Evolutionary conservation across 2,329 filamentous ascomycete genomes (phyloP), one percentile per base, ranked within the genome.

Genomic region (Fusarium protoensiforme): DNA sequence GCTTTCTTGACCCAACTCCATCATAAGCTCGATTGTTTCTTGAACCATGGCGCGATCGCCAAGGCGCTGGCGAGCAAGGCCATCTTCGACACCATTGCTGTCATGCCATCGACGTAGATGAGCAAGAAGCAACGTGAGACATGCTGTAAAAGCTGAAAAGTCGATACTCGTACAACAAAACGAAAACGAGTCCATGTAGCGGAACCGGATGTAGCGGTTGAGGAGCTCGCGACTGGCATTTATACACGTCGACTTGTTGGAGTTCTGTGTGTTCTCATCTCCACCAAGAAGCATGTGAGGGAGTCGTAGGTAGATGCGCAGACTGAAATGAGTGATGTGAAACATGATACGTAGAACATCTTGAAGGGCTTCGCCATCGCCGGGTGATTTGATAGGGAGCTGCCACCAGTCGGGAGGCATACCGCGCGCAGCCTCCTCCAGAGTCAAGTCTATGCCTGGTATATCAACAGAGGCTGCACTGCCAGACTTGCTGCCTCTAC

Each of bases 101-200:
- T 33, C 11, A 9, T 54, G 51, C 51, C 51, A 35, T 54, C 51
- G 51, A 33, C 51, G 51, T 14, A 58, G 22, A 27, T 58, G 54
- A n/a, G 35, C 54, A 36, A 58, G 54, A 58, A 58, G 54, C 5
- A 58, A 24, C 4, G 54, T 58, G 35, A 58, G 54, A 11, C 54
- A 58, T 16, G 54, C 54, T 3, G 54, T 58, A 22, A 58, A 58
- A 24, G 54, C 54, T 16, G 54, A 58, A 20, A 58, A 58, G 16
- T 58, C 35, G n/a, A 58, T 58, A n/a, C 54, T 58, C 20, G 54
- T 39, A 22, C 54, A 58, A 5, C 54, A 58, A 58, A 58, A 58
- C 4, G 54, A 35, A 5, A 58, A n/a, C 9, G 54, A 58, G 54
- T 58, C 54, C 54, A 39, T 58, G 54, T 16, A 39, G 6, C 54